These are phyloP conservation scores for Straminergon stramineum DNA, from an alignment of 225 moss, liverwort and hornwort species.

Conservation along the genomic window DNA sequence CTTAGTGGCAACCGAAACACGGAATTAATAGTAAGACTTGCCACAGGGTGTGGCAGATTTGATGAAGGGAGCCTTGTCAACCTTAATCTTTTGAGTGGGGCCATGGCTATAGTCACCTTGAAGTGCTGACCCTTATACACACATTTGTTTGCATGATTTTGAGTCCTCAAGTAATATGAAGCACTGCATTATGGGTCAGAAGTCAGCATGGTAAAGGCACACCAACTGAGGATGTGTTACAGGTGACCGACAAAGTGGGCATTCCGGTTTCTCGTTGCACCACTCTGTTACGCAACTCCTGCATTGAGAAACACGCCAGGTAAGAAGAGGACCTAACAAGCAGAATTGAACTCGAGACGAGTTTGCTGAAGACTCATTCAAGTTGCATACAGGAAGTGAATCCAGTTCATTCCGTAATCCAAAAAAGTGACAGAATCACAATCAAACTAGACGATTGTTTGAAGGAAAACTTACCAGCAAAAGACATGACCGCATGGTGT, in stretches of 20 bases:
- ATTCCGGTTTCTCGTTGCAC: conserved; percentile 99
- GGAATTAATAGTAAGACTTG: background rate
- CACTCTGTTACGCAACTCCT: conserved; percentile 97
- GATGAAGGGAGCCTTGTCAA: background rate
- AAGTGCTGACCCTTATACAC: background rate
- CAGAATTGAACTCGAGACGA: background rate
- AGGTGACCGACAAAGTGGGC: conserved; percentile 86
- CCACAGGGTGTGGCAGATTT: background rate
- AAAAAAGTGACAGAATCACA: background rate
- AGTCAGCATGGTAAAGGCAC: conserved; percentile 90
- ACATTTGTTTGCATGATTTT: background rate
- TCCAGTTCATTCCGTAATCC: background rate
- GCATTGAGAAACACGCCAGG: conserved; percentile 3
- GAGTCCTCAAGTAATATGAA: background rate
- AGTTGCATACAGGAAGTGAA: background rate
- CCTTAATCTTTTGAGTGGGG: background rate
- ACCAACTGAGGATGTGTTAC: conserved; percentile 82
- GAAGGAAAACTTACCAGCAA: conserved; percentile 52
- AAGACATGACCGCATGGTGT: conserved; percentile 97
- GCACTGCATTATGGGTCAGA: conserved; percentile 19
- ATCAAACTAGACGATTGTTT: background rate
- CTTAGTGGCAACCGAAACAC: background rate
- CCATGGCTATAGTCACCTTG: background rate
- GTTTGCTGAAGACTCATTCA: background rate
- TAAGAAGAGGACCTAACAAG: background rate